phyloP scores from a whole-genome alignment of 805 yeast genomes.

The Candida succiphila region DNA sequence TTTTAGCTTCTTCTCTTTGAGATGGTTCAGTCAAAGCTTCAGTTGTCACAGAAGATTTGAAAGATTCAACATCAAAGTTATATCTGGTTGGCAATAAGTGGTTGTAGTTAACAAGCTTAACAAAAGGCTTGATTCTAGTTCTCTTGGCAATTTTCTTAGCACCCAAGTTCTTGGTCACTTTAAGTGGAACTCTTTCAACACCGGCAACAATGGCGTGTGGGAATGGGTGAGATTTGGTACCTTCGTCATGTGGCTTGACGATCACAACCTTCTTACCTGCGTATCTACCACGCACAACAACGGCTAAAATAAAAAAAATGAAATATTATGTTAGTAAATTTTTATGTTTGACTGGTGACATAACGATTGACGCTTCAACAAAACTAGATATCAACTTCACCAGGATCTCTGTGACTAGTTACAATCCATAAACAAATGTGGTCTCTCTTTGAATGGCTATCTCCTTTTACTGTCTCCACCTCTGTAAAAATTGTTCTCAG shows the following conservation, averaged over 20 bases:
- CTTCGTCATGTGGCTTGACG: slow-evolving; percentile 97
- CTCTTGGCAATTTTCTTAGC: slow-evolving; percentile 95
- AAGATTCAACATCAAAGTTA: slow-evolving; percentile 92
- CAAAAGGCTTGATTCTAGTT: slow-evolving; percentile 97
- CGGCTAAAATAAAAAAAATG: slow-evolving; percentile 42
- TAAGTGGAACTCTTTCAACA: slow-evolving; percentile 96
- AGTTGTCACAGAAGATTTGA: slow-evolving; percentile 84
- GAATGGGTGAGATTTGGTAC: slow-evolving; percentile 97
- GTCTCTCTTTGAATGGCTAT: no score
- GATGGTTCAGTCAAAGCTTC: slow-evolving; percentile 97
- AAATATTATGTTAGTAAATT: slow-evolving; percentile 22
- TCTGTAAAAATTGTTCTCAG: no score
- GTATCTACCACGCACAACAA: slow-evolving; percentile 99
- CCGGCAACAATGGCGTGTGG: slow-evolving; percentile 99
- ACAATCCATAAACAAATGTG: no score
- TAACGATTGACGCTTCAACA: no score
- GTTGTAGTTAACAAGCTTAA: slow-evolving; percentile 98
- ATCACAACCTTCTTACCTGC: slow-evolving; percentile 99
- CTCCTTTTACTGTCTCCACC: no score
- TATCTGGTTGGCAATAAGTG: slow-evolving; percentile 99
- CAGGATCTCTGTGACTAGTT: no score
- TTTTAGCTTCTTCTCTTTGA: slow-evolving; percentile 98
- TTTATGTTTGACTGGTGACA: no score
- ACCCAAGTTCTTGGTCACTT: slow-evolving; percentile 91
- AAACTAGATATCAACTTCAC: no score